These are phyloP conservation scores for Eucalyptus pauciflora DNA, from an alignment of 345 rosid genomes.

Conservation along the genomic window DNA sequence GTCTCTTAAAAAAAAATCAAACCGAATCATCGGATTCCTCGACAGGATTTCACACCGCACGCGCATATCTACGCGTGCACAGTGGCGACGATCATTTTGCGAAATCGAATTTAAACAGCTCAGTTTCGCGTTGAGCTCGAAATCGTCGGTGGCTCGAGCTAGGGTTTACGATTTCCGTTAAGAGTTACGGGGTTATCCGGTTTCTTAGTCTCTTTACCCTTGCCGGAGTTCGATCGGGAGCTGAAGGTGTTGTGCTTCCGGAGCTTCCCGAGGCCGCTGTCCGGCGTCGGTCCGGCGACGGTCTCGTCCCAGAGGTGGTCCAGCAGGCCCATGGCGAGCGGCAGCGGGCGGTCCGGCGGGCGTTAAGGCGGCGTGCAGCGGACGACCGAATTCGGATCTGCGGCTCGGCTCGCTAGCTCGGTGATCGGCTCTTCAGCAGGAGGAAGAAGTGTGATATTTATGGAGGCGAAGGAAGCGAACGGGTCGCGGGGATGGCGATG, in stretches of 20 bases:
- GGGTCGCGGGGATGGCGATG: background rate
- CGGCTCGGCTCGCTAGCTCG: background rate
- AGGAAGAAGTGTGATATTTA: fast-evolving
- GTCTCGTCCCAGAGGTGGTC: slow-evolving; percentile 98
- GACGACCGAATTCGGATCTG: background rate
- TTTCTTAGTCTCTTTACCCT: slow-evolving; percentile 36
- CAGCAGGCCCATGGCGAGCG: slow-evolving; percentile 54
- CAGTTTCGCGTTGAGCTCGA: background rate
- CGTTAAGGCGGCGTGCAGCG: background rate
- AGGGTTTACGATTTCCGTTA: background rate
- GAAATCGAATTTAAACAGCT: background rate
- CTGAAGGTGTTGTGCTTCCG: slow-evolving; percentile 61
- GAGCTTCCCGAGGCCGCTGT: slow-evolving; percentile 92
- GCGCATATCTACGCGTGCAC: background rate
- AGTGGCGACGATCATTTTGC: background rate
- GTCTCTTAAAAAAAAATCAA: background rate
- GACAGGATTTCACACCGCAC: background rate
- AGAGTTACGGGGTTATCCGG: background rate
- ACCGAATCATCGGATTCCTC: background rate
- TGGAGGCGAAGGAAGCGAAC: background rate
- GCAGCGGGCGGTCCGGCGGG: background rate
- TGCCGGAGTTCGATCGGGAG: slow-evolving; percentile 64
- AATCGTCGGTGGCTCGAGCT: background rate
- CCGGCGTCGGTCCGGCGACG: slow-evolving; percentile 94
- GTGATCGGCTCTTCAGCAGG: background rate